These are phyloP conservation scores for Lactifluus echinatus DNA, from an alignment of 768 basidiomycete genomes.

Conservation along the genomic window DNA sequence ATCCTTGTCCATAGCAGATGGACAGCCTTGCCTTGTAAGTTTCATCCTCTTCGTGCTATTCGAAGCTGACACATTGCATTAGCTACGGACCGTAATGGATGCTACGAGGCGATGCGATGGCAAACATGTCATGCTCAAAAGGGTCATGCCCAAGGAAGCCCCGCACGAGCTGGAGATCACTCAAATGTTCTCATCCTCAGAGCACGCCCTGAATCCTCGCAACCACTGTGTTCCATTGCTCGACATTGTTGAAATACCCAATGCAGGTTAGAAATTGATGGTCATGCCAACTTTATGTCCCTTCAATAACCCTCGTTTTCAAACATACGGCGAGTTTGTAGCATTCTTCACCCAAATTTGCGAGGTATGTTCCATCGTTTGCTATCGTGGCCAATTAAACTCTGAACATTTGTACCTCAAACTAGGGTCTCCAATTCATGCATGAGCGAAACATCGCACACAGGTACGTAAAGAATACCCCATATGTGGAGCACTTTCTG, in stretches of 20 bases:
- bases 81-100: conserved; percentile 23
- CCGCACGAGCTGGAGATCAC: conserved; percentile 27
- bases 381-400: background rate
- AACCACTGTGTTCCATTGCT: conserved; percentile 17
- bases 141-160: background rate
- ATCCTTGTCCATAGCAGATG: too few species aligned
- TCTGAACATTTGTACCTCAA: too few species aligned
- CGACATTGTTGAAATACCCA: background rate
- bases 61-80: background rate
- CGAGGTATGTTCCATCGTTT: background rate
- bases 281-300: background rate
- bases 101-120: conserved; percentile 27
- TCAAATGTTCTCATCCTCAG: conserved; percentile 17
- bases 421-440: background rate
- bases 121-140: conserved; percentile 27
- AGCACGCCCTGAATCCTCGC: conserved; percentile 23
- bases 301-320: background rate
- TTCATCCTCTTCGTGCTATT: background rate
- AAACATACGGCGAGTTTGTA: conserved; percentile 2
- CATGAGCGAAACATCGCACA: background rate
- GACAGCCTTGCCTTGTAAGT: too few species aligned
- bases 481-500: background rate
- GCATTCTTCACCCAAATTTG: conserved; percentile 20
- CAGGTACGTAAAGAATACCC: background rate
- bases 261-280: background rate